Base-by-base conservation (phyloP, 2,329 filamentous ascomycete species). In the Phyllosticta paracitricarpa region DNA sequence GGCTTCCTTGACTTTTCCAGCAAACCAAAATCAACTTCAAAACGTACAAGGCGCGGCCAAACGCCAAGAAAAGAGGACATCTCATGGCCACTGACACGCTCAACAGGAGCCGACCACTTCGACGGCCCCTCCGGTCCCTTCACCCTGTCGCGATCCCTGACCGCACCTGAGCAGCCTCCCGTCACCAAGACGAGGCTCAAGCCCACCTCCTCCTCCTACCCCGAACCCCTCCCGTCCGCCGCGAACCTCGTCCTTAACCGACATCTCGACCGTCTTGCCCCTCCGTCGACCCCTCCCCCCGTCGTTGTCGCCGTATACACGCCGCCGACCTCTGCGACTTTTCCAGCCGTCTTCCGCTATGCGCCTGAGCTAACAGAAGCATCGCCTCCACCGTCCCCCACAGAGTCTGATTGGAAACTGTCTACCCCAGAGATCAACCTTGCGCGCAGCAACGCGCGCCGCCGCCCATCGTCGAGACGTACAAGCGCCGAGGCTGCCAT, bases 71-170 rank as follows among this genome's bases (percentile, higher is more conserved):
- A 40, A 28, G 52, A 60, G 52, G 26, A 30, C 19, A 60, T 60
- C 14, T 60, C 58, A 14, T 60, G 58, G 58, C 58, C 58, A 52
- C 58, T 60, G 55, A 60, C 53, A 26, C 22, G 53, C n/a, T 35
- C 28, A 4, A 19, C 58, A 60, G 58, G n/a, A 12, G 10, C 22
- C 3, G 35, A 60, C 33, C 10, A 14, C 10, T 40, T 40, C 33
- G 14, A 40, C 33, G 33, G 33, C 10, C 14, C 33, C 6, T 17
- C 14, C 14, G 33, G 33, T 14, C 14, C 10, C 33, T 40, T 14
- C 33, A 30, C 33, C 33, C 10, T 17, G 33, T 17, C 33, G 10
- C 33, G 33, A 40, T 40, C 33, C 33, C 17, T 40, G 33, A 14
- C 33, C 33, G 33, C 33, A 10, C 10, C 33, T 30, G 28, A 30